Evolutionary conservation across 2,329 filamentous ascomycete species (phyloP), one percentile per base, ranked within the genome.

Genomic region (Fusarium anguioides): DNA sequence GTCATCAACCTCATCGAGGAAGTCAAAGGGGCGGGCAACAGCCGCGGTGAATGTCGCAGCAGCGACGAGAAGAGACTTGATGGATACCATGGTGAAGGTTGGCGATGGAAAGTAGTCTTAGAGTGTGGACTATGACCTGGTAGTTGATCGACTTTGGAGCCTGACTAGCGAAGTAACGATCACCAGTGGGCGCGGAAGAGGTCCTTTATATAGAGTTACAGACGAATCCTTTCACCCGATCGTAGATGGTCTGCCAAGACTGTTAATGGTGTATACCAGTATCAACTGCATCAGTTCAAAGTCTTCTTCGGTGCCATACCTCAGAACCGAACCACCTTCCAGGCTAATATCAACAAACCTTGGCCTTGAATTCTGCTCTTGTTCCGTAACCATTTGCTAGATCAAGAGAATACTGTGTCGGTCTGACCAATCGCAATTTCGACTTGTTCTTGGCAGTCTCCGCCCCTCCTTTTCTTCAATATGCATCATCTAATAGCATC

Each of bases 21-120:
- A 60, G 45, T 60, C 57, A 20, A 60, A 60, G 31, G 57, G 57
- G 11, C 57, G 57, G 21, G 57, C 54, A 8, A 60, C 29, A 21
- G 57, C 57, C 10, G 54, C 57, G 8, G 57, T 52, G 12, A 60
- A 20, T 27, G 55, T 53, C 26, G 57, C 59, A 5, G 33, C 54
- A 9, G 45, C 57, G 6, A 60, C 24, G 55, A 60, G 18, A 15
- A 60, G 57, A 10, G 44, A 35, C 35, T 60, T 60, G 31, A 60
- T 39, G 1, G 54, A 52, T 21, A 60, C 57, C 54, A 60, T 60
- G 26, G 4, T 60, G 54, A 12, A 14, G 4, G 0, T 18, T 4
- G 7, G 27, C 11, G 6, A 4, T 5, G 1, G 3, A 5, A 15
- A 9, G 10, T 15, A 6, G 0, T 4, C 4, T 23, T 41, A 23